Base-by-base conservation (phyloP, 257 asterid species). In the Gardenia jasminoides region DNA sequence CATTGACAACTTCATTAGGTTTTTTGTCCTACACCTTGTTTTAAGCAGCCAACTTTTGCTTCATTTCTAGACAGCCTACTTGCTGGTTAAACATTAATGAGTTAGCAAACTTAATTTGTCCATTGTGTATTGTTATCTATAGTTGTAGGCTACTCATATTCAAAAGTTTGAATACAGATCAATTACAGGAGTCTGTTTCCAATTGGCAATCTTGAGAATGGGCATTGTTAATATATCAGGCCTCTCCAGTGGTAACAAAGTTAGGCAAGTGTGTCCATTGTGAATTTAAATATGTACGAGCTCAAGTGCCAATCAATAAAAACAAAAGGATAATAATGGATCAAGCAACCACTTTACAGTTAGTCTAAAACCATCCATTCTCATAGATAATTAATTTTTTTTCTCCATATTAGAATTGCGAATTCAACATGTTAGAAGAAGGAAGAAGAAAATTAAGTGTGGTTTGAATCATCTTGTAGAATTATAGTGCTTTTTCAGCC, bases 21-120 rank as follows among this genome's bases (percentile, higher is more conserved):
- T 6, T 16, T 78, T 68, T 50, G n/a, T 58, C 62, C 24, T 47
- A 11, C 48, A 58, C 67, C 2, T 77, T 77, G 80, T 67, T 67
- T 36, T 66, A 36, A 24, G 78, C 30, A 36, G 26, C 20, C 36
- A 7, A n/a, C 30, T 26, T 26, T 26, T 59, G 78, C n/a, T 58
- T 41, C 24, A 41, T 61, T 31, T 72, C 5, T 30, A 47, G 66
- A 33, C n/a, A 47, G 65, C 76, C 65, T 28, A 50, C 30, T 64
- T 64, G 39, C 68, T 19, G 19, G 12, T 64, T 36, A 36, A 36
- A 64, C 7, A 61, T 61, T 11, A 66, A 33, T 16, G 28, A 68
- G 46, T 22, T 3, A 41, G 19, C 15, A 6, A 19, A 67, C 17
- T 67, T n/a, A n/a, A n/a, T n/a, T 67, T 67, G 72, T 67, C 48